These are phyloP conservation scores for Colletotrichum sp. DNA, from an alignment of 2,329 filamentous ascomycete genomes.

Conservation along the genomic window DNA sequence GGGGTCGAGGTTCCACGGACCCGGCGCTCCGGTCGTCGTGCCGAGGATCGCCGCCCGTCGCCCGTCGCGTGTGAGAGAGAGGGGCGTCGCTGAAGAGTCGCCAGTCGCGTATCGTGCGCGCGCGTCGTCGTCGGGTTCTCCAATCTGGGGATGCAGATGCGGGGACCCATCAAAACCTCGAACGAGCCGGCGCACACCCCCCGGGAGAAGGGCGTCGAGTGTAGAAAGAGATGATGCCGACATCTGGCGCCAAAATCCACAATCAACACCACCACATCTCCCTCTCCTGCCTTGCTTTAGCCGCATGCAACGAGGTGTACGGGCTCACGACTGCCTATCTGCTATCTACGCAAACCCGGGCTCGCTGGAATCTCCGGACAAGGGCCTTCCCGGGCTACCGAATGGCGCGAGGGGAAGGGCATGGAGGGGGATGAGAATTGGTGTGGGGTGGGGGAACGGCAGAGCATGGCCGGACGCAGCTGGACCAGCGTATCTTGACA, in stretches of 20 bases:
- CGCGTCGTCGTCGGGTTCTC: not conserved
- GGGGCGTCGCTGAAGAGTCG: not conserved
- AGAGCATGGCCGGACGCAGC: not conserved
- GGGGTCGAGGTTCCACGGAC: slow-evolving; percentile 5
- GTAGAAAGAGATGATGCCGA: not conserved
- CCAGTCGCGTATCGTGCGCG: slow-evolving; percentile 15
- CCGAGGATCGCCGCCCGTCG: slow-evolving; percentile 4
- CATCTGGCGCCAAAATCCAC: not conserved
- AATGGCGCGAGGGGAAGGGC: not conserved
- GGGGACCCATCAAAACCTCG: not conserved
- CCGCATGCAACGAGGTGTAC: not conserved
- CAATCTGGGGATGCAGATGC: not conserved
- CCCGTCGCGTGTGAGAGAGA: not conserved
- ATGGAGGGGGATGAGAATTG: not conserved
- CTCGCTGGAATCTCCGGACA: not conserved
- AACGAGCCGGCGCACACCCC: not conserved
- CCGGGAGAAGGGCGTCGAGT: not conserved
- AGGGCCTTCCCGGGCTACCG: not conserved
- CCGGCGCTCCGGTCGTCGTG: slow-evolving; percentile 9
- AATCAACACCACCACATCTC: not conserved
- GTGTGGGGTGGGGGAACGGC: not conserved
- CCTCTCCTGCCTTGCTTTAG: slow-evolving; percentile 10
- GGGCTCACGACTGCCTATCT: not conserved
- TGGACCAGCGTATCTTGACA: not conserved
- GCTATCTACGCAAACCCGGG: not conserved